Base-by-base conservation (phyloP, 2,329 filamentous ascomycete genomes). In the Ceratocystis alfenasii region DNA sequence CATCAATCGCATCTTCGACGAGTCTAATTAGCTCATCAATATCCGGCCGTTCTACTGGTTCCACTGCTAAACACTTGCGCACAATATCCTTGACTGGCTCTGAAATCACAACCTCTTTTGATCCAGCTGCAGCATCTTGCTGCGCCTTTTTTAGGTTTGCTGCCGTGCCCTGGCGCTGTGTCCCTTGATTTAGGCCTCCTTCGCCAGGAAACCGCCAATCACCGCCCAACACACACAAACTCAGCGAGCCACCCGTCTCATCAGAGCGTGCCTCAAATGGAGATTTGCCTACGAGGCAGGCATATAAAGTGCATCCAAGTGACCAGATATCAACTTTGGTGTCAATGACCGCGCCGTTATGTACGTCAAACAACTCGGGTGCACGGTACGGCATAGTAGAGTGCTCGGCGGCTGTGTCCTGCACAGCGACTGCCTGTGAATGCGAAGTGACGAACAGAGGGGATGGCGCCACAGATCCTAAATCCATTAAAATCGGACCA, bases 251-350 rank as follows among this genome's bases (percentile, higher is more conserved):
- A 69, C 94, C 94, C 0, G 94, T 97, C 78, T 99, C 93, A 75
- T 99, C 94, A 70, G 87, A 93, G 68, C 94, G 87, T 74, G 92
- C 89, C 79, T 99, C 94, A 72, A 99, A 99, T 1, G 94, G 94
- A 15, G 89, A 95, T 76, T 99, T 97, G 70, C 94, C 94, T 33
- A 97, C 90, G 8, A 99, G 82, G 73, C 94, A 97, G 46, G 94
- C 94, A 76, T 95, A 99, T 57, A 99, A 80, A n/a, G 94, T 97
- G 79, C 94, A 97, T 63, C 94, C 94, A 25, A 99, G 78, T 17
- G 90, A 95, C 94, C 94, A 99, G 70, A 99, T 95, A 75, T 99
- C 94, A 50, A 96, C 90, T 74, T 96, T 96, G 12, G 92, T 95
- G 76, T 97, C 94, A 72, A 99, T 88, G 63, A 90, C 84, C 62